Evolutionary conservation across 139 green algal species (phyloP).

Genomic region (Cymbomonas tetramitiformis): DNA sequence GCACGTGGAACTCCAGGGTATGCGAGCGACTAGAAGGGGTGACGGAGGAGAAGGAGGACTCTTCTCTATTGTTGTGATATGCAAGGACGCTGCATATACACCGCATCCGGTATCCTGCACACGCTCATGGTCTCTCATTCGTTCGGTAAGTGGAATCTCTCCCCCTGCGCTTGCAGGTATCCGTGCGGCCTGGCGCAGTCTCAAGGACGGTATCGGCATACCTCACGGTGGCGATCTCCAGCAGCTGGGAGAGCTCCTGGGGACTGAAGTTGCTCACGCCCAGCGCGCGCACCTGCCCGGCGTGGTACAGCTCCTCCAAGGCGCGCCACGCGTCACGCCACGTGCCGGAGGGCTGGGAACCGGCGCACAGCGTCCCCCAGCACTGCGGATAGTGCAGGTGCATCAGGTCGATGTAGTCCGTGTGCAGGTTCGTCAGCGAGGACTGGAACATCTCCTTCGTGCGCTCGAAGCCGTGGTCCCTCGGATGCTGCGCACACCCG

Average conservation of each 20-base stretch:
- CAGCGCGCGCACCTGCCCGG: slow-evolving; percentile 3
- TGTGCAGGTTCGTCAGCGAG: slow-evolving; percentile 9
- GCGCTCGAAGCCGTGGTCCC: not conserved
- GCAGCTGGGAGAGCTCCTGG: slow-evolving; percentile 4
- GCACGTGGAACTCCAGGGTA: too few species aligned
- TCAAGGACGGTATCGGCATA: not conserved
- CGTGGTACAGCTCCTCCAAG: slow-evolving; percentile 1
- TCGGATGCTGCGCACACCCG: too few species aligned
- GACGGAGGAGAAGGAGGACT: too few species aligned
- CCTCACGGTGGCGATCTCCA: not conserved
- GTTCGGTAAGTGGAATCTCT: not conserved
- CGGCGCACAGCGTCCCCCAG: slow-evolving; percentile 12
- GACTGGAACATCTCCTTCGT: not conserved
- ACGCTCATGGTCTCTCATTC: too few species aligned
- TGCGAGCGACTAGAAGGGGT: too few species aligned
- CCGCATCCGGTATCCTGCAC: too few species aligned
- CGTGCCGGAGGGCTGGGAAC: slow-evolving; percentile 1
- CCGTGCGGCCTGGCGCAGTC: not conserved
- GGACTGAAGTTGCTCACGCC: slow-evolving; percentile 15
- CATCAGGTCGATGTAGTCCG: slow-evolving; percentile 13
- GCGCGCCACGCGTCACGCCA: slow-evolving; percentile 9
- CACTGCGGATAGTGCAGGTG: slow-evolving; percentile 17
- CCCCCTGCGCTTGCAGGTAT: not conserved
- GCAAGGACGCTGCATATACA: too few species aligned
- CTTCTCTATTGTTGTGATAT: too few species aligned